Conservation (phyloP, 352 stramenopile genomes). For the Globisporangium irregulare region DNA sequence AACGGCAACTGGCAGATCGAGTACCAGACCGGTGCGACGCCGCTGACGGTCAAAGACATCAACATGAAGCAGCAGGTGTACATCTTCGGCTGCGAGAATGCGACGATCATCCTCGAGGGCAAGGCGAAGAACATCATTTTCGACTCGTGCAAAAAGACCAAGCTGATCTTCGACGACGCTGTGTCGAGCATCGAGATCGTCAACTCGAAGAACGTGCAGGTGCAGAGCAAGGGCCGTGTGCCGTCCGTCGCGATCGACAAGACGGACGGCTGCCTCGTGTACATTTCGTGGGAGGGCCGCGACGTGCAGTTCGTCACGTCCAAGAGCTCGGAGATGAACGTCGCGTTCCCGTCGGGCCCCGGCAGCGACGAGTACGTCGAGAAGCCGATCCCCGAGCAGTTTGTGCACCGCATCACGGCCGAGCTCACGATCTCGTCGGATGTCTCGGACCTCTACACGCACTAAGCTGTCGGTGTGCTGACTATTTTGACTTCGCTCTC, state of each 20-base stretch:
- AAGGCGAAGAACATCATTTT: conserved; percentile 98
- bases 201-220: conserved; percentile 97
- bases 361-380: conserved; percentile 92
- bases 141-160: conserved; percentile 94
- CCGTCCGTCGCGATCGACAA: conserved; percentile 98
- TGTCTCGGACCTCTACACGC: conserved; percentile 95
- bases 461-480: conserved; percentile 27
- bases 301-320: conserved; percentile 92
- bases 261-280: conserved; percentile 96
- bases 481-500: background rate
- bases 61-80: conserved; percentile 97
- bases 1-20: conserved; percentile 98
- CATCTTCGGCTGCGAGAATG: conserved; percentile 94
- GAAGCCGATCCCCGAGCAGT: conserved; percentile 97
- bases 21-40: conserved; percentile 87
- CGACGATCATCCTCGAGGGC: conserved; percentile 94
- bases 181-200: conserved; percentile 97
- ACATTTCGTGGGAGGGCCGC: conserved; percentile 92
- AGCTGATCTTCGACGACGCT: conserved; percentile 95
- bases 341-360: conserved; percentile 88
- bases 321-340: conserved; percentile 97
- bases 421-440: conserved; percentile 87
- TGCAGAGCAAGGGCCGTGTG: conserved; percentile 92
- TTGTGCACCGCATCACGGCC: conserved; percentile 91
- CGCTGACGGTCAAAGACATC: conserved; percentile 88